Base-by-base conservation (phyloP, 1,139 yeast genomes). In the Kodamaea arcana region DNA sequence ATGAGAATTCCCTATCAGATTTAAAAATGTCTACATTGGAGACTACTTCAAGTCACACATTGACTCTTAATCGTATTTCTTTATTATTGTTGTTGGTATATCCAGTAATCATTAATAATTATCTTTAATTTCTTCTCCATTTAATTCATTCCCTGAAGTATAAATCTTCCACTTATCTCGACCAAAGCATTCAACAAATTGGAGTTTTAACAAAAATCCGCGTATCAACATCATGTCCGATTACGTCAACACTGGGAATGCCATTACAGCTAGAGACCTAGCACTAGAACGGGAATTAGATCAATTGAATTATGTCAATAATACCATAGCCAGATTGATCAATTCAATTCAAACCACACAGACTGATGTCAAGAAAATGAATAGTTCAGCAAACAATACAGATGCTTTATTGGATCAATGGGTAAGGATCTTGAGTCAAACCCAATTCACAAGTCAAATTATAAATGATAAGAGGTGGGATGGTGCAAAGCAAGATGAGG, bases 381-480 rank as follows among this genome's bases (percentile, higher is more conserved):
- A 64, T 38, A 52, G 48, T 12, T 54, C 72, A 9, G 58, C 65
- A 11, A 57, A 54, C 28, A 56, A 58, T 39, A 58, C 74, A 2
- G 62, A 65, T 36, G 58, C 56, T 15, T 51, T 72, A 22, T 53
- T 72, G 32, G 66, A 62, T 31, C 66, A 69, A 41, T 72, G 76
- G 76, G 60, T 65, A 24, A 56, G 64, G 32, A 71, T 72, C 29
- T 51, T 72, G 21, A 65, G 73, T 20, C 76, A 71, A 44, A 63
- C 75, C 10, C 63, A 60, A 36, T 68, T 66, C 46, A 69, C 74
- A 4, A 58, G 55, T 24, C 65, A 66, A 35, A 56, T 58, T 30
- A 52, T 60, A 24, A 56, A 52, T 41, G 61, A 61, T 38, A 51
- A 58, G 1, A 50, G 50, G 22, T 67, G 74, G 73, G 50, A 58